Evolutionary conservation across 2,329 filamentous ascomycete genomes (phyloP), one percentile per base, ranked within the genome.

Genomic region (Botrytis pseudocinerea): DNA sequence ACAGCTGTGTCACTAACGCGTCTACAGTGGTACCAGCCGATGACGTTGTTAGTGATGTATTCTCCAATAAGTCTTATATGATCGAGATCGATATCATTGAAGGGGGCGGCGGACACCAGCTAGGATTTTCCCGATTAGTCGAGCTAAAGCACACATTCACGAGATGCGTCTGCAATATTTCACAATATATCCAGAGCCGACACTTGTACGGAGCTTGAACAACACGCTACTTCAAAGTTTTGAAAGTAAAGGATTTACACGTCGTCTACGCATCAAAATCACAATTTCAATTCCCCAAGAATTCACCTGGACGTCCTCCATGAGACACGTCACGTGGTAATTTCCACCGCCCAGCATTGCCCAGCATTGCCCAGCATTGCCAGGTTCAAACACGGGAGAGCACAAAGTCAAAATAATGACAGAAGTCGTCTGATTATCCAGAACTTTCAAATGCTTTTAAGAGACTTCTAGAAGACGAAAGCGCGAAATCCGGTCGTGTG

Each of bases 321-420:
- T 42, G 65, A 42, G 4, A 32, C 16, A 8, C 2, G 20, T 69
- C 65, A 69, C 48, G 65, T 69, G 65, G 25, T 28, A 4, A 57
- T 69, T 42, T 28, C 35, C 38, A 69, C 48, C 22, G 65, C 65
- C 35, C n/a, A 42, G 65, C n/a, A 54, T 66, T 48, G 48, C 64
- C 64, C n/a, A 42, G 65, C n/a, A 54, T 66, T 48, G 48, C 64
- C 64, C 35, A 57, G 65, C 18, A 42, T 42, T 57, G 65, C 65
- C 48, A 69, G 44, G 65, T 57, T 12, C 14, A 42, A 42, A 25
- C 8, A 42, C 25, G 48, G 65, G 48, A 68, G n/a, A n/a, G 7
- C 32, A 40, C 40, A 64, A 20, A 6, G 46, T 40, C 35, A 68
- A 68, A 54, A 4, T 16, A 66, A 66, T 66, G 22, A n/a, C 9